phyloP scores from a whole-genome alignment of 1,284 basidiomycete genomes.

The Sanghuangporus sanghuang region DNA sequence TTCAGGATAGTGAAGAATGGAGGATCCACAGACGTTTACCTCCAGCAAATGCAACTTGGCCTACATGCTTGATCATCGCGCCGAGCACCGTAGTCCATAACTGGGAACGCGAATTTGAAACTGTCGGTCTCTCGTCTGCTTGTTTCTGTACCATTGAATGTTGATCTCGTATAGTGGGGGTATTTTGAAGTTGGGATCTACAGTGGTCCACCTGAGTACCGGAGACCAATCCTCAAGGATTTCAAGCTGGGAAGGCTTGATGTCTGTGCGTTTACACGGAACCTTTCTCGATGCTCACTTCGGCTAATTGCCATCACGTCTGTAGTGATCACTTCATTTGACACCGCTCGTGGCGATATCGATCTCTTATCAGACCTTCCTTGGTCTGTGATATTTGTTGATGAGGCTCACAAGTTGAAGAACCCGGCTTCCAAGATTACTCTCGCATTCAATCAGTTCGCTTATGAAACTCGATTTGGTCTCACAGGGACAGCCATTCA shows the following conservation, averaged over 20 bases:
- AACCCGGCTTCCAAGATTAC: constrained; percentile 63
- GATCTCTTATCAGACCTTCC: constrained; percentile 56
- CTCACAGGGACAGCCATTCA: constrained; percentile 84
- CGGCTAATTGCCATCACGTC: background rate
- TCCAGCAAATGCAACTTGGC: constrained; percentile 63
- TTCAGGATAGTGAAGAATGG: constrained; percentile 62
- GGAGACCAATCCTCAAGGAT: constrained; percentile 52
- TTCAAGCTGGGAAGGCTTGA: constrained; percentile 74
- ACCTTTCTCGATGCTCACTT: background rate
- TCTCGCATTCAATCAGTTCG: constrained; percentile 57
- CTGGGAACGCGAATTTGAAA: constrained; percentile 78
- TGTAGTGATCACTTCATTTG: constrained; percentile 68
- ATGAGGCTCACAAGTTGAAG: constrained; percentile 82
- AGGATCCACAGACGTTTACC: constrained; percentile 47
- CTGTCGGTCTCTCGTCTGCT: constrained; percentile 35
- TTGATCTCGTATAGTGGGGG: constrained; percentile 57
- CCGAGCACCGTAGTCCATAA: constrained; percentile 75
- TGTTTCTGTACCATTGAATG: background rate
- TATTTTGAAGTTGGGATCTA: constrained; percentile 78
- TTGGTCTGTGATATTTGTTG: constrained; percentile 70
- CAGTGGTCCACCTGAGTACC: constrained; percentile 42
- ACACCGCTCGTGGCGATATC: constrained; percentile 63
- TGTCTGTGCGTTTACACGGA: constrained; percentile 46
- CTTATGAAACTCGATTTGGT: constrained; percentile 61
- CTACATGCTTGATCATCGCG: constrained; percentile 77